Evolutionary conservation across 768 basidiomycete genomes (phyloP), one percentile per base, ranked within the genome.

Genomic region (Gloeopeniophorella convolvens): DNA sequence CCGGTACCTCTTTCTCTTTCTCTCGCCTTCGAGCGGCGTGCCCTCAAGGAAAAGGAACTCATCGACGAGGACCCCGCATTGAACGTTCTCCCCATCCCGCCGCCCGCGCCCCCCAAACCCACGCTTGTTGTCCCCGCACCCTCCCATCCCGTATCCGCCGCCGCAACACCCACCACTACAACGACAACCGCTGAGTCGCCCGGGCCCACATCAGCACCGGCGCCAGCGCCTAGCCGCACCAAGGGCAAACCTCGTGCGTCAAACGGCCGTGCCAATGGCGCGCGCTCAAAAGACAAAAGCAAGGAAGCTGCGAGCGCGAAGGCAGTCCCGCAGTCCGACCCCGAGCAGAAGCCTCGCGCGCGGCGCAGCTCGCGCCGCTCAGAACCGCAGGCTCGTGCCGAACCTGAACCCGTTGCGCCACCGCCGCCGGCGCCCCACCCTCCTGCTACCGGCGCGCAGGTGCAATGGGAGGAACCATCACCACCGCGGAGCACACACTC

Each of bases 11-110:
- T 56, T 21, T 37, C 55, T 6, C 57, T 58, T 27, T 48, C 43
- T 10, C 13, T 46, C 11, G 57, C 57, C 20, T 47, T 58, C 18
- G 49, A 51, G 11, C 42, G 27, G 24, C 57, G 47, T 39, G 18
- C 46, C 15, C 33, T 42, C 21, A 56, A 56, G 36, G 55, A 51
- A 23, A 58, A 58, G 23, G 55, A 56, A 24, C 55, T 45, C 26
- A 24, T 56, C 6, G 57, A 56, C 3, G 55, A 58, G 35, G 57
- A 58, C 23, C 57, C 57, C 13, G 57, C 57, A 5, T 46, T 57
- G 4, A 55, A 43, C 33, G 40, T 40, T 12, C 54, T 30, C 28
- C 43, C 44, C 28, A 18, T 24, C 35, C 28, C 40, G 9, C 45
- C 45, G 10, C 31, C 48, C 9, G n/a, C n/a, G n/a, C 44, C 41